Base-by-base conservation (phyloP, 805 yeast species). In the Metschnikowia noctiluminum region DNA sequence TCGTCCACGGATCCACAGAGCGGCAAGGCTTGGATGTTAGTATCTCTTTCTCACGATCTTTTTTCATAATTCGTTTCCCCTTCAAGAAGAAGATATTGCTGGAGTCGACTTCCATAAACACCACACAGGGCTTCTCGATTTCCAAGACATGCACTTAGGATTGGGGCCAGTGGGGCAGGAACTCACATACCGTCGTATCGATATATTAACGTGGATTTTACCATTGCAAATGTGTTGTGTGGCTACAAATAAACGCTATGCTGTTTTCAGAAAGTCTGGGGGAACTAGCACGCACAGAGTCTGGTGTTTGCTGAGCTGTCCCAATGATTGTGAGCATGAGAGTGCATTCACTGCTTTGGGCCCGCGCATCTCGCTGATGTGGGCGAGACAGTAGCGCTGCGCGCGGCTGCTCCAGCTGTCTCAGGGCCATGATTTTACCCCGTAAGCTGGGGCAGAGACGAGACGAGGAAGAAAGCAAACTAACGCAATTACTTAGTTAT, bases 1-100 rank as follows among this genome's bases (percentile, higher is more conserved):
- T 87, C 90, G 63, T 92, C 98, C 11, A 89, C 91, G 1, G 96
- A 87, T 7, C 96, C 96, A 51, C 95, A 82, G 47, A 92, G 75
- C 28, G 99, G 98, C 43, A 94, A 82, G 26, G 94, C 90, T 82
- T 38, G 10, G 31, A 10, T 13, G 52, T 59, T 56, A 58, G 59
- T 54, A 43, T 6, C n/a, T 6, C 4, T 21, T 21, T 21, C 4
- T 21, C 21, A 21, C 4, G 4, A 21, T 21, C 21, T 21, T 21
- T 21, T 21, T 3, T 21, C 21, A 21, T 21, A 4, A 21, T 21
- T 21, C 21, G 21, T 3, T 21, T 21, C 4, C 21, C 21, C 4
- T 4, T 21, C 21, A 3, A 21, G 21, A 21, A 4, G 4, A 21
- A 21, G 21, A 21, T 21, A 4, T 21, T 21, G 21, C 21, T 21